Conservation (phyloP, 768 basidiomycete genomes). For the Agaricus bisporus region DNA sequence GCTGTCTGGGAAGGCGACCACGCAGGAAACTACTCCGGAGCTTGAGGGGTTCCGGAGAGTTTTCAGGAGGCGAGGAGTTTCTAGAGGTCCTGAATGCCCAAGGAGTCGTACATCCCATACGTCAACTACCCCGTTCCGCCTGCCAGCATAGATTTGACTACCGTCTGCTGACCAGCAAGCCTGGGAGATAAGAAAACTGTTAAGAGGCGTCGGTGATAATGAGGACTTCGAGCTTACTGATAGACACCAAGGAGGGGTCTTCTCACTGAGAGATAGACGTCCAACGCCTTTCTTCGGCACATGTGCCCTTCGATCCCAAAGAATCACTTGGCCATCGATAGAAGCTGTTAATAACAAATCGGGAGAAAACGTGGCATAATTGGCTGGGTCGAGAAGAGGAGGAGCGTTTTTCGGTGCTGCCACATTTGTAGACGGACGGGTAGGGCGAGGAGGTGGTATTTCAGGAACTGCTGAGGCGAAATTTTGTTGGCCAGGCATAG, state of each 20-base stretch:
- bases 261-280: conserved; percentile 83
- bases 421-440: conserved; percentile 23
- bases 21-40: conserved; percentile 88
- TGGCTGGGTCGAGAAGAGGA: conserved; percentile 57
- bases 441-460: conserved; percentile 2
- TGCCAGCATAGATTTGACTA: conserved; percentile 81
- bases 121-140: conserved; percentile 86
- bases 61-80: conserved; percentile 73
- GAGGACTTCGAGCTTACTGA: conserved; percentile 52
- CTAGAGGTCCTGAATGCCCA: conserved; percentile 53
- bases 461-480: conserved; percentile 12
- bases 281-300: conserved; percentile 68
- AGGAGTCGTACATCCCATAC: conserved; percentile 91
- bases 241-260: conserved; percentile 93
- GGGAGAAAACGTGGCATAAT: conserved; percentile 62
- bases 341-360: conserved; percentile 85
- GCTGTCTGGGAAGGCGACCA: conserved; percentile 89
- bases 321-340: conserved; percentile 86
- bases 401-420: conserved; percentile 71
- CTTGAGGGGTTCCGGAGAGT: conserved; percentile 82
- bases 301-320: conserved; percentile 83
- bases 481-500: conserved; percentile 10
- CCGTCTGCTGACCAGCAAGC: conserved; percentile 94
- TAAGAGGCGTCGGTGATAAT: background rate
- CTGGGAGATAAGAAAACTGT: conserved; percentile 30